Conservation (phyloP, 257 asterid species). For the Eustoma russellianum region DNA sequence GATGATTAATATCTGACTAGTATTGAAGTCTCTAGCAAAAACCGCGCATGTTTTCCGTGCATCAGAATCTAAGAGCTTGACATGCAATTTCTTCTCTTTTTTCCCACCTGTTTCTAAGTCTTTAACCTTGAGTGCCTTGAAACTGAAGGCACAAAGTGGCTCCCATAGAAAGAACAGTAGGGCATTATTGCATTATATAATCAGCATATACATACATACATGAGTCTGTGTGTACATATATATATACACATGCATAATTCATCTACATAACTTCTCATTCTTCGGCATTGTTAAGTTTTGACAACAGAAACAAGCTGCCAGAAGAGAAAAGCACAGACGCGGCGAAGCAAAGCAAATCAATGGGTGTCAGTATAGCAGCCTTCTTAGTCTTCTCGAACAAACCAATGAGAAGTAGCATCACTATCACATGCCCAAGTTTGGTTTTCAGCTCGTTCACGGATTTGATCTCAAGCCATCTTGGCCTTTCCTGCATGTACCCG, state of each 20-base stretch:
- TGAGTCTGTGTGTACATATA: background rate
- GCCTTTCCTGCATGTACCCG: constrained; percentile 51
- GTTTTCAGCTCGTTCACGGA: constrained; percentile 78
- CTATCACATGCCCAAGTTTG: constrained; percentile 83
- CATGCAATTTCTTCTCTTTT: no score
- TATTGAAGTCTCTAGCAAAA: no score
- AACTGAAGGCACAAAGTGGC: background rate
- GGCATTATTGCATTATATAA: no score
- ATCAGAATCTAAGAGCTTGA: background rate
- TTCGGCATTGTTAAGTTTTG: constrained; percentile 40
- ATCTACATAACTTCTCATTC: background rate
- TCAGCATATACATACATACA: background rate
- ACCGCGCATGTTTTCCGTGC: no score
- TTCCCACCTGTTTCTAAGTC: background rate
- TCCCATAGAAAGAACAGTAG: background rate
- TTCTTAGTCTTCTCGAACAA: constrained; percentile 85
- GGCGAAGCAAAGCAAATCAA: constrained; percentile 83
- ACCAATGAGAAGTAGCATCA: constrained; percentile 88
- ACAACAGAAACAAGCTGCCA: constrained; percentile 66
- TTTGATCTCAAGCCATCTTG: constrained; percentile 77
- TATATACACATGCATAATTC: background rate
- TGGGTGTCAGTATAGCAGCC: constrained; percentile 59
- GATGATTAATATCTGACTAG: no score
- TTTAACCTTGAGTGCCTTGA: background rate
- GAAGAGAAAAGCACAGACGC: constrained; percentile 72